Conservation (phyloP, 257 asterid species). For the Gentiana macrophylla region DNA sequence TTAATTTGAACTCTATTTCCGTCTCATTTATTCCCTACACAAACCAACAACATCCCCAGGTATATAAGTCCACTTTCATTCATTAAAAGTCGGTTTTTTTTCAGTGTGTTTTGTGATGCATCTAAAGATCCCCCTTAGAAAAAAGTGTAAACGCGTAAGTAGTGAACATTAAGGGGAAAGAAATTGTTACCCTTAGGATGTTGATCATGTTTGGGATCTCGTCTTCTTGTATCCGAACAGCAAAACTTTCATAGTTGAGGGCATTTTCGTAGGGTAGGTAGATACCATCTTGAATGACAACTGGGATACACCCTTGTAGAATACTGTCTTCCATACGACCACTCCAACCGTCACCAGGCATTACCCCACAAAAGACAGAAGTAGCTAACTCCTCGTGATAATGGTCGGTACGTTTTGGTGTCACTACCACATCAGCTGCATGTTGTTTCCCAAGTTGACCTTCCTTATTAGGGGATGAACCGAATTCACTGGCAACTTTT, state of each 20-base stretch:
- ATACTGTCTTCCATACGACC: conserved; percentile 99
- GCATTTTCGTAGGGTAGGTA: conserved; percentile 87
- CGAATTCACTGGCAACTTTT: conserved; percentile 86
- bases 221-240: conserved; percentile 80
- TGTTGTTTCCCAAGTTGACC: conserved; percentile 91
- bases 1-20: conserved; percentile 66
- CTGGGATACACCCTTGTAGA: conserved; percentile 94
- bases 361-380: conserved; percentile 85
- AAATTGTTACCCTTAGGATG: conserved; percentile 59
- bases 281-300: conserved; percentile 94
- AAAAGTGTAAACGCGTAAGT: not conserved
- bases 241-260: conserved; percentile 77
- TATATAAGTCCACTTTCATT: not conserved
- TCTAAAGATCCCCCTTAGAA: not conserved
- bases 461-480: conserved; percentile 69
- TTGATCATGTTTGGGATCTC: conserved; percentile 70
- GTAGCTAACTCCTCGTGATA: conserved; percentile 66
- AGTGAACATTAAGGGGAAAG: conserved; percentile 7
- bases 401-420: conserved; percentile 52
- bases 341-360: conserved; percentile 99
- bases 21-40: conserved; percentile 59
- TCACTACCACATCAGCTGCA: conserved; percentile 66
- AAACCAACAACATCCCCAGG: conserved; percentile 15
- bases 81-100: too few relatives aligned
- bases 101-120: too few relatives aligned